A percentile compares a stretch with the other conserved stretches of the same genome.
Evolutionary conservation across 169 alveolate species (phyloP).

Genomic region (Gregarina niphandrodes): DNA sequence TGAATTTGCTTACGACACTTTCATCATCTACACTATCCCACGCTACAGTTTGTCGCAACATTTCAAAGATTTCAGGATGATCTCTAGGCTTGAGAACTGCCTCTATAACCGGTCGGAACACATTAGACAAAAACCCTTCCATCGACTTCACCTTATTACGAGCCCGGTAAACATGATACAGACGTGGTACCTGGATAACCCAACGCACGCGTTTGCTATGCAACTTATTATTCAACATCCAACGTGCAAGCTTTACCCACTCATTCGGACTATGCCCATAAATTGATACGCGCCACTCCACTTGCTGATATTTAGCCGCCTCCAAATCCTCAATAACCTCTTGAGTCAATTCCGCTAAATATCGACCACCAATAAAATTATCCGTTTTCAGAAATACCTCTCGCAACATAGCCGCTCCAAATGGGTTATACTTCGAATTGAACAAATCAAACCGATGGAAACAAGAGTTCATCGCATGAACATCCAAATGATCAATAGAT

Average conservation of each 20-base stretch:
- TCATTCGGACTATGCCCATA: constrained; percentile 58
- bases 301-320: constrained; percentile 42
- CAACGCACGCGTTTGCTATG: constrained; percentile 41
- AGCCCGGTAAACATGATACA: constrained; percentile 41
- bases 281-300: constrained; percentile 68
- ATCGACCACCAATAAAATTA: constrained; percentile 52
- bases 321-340: constrained; percentile 54
- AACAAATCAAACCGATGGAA: constrained; percentile 68
- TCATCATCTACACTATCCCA: constrained; percentile 62
- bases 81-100: constrained; percentile 44
- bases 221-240: constrained; percentile 50
- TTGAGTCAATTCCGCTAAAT: constrained; percentile 57
- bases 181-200: constrained; percentile 62
- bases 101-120: constrained; percentile 40
- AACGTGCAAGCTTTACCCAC: constrained; percentile 58
- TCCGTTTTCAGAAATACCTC: constrained; percentile 61
- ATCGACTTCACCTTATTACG: constrained; percentile 2
- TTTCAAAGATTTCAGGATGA: constrained; percentile 32
- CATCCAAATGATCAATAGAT: constrained; percentile 40
- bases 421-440: constrained; percentile 60
- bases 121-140: constrained; percentile 8
- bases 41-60: constrained; percentile 27
- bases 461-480: constrained; percentile 53
- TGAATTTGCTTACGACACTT: constrained; percentile 21
- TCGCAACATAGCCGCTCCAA: constrained; percentile 49